Percentiles rank a stretch among this genome's conserved stretches.
phyloP scores from a whole-genome alignment of 805 yeast species.

The Kurtzmaniella fragi region DNA sequence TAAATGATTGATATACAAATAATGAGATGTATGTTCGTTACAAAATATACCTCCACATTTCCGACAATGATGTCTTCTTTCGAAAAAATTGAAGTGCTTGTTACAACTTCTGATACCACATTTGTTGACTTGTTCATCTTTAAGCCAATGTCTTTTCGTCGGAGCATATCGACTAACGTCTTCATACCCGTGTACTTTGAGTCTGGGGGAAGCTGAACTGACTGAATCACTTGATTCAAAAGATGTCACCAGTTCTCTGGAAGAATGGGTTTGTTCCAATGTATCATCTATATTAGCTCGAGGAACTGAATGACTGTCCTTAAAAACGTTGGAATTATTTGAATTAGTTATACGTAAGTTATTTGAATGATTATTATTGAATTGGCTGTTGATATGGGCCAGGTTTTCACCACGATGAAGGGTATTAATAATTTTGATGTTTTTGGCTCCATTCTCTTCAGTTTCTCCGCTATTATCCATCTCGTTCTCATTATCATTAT shows the following conservation, averaged over 20 bases:
- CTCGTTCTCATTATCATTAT: background rate
- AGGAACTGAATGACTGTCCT: too few relatives aligned
- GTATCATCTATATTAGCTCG: constrained; percentile 6
- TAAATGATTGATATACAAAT: constrained; percentile 49
- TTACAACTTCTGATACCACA: constrained; percentile 60
- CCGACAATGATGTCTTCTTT: constrained; percentile 77
- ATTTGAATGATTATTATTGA: background rate
- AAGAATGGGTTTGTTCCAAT: constrained; percentile 3
- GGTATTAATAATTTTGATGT: background rate
- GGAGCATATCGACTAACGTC: constrained; percentile 37
- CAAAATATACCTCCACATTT: constrained; percentile 82
- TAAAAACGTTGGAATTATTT: too few relatives aligned
- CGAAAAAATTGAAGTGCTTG: constrained; percentile 69
- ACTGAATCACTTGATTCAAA: constrained; percentile 25
- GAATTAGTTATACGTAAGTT: background rate
- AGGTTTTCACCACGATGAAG: constrained; percentile 6
- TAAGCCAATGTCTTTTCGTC: constrained; percentile 65
- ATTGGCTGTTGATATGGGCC: too few relatives aligned
- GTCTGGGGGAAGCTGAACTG: constrained; percentile 17
- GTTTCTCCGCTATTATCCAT: too few relatives aligned
- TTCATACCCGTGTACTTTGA: constrained; percentile 15
- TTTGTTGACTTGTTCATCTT: constrained; percentile 57
- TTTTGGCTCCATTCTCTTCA: too few relatives aligned
- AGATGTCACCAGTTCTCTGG: constrained; percentile 23
- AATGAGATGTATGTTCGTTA: constrained; percentile 58